Evolutionary conservation across 805 yeast species (phyloP).

Genomic region (Starmera quercuum): DNA sequence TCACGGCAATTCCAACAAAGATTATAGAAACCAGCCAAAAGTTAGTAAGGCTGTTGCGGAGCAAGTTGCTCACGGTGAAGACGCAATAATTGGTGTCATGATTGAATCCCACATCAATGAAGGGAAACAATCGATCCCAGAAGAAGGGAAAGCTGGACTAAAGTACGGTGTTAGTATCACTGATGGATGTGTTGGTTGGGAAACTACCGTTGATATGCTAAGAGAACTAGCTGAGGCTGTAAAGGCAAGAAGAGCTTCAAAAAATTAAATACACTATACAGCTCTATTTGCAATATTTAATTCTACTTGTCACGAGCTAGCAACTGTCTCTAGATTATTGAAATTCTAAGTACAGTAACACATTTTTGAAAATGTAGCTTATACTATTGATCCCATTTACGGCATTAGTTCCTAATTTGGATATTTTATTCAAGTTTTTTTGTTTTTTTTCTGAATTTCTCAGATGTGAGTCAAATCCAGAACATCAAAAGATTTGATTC

Average conservation of each 20-base stretch:
- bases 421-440: too few species aligned
- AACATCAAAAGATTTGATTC: too few species aligned
- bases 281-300: too few species aligned
- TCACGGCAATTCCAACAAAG: constrained; percentile 94
- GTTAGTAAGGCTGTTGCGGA: constrained; percentile 78
- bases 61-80: constrained; percentile 79
- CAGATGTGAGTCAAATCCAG: too few species aligned
- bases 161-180: constrained; percentile 95
- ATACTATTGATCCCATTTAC: too few species aligned
- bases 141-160: constrained; percentile 68
- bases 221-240: constrained; percentile 77
- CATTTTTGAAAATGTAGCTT: too few species aligned
- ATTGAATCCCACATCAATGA: constrained; percentile 88
- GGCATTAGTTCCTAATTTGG: too few species aligned
- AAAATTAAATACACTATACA: constrained; percentile 10
- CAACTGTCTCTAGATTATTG: too few species aligned
- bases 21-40: constrained; percentile 90
- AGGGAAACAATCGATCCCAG: constrained; percentile 85
- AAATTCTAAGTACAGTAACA: too few species aligned
- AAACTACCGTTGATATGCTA: constrained; percentile 76
- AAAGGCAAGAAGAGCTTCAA: constrained; percentile 58
- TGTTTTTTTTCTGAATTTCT: too few species aligned
- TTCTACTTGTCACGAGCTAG: too few species aligned
- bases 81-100: constrained; percentile 84
- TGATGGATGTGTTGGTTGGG: constrained; percentile 95